Base-by-base conservation (phyloP, 2,329 filamentous ascomycete genomes). In the Beauveria caledonica region DNA sequence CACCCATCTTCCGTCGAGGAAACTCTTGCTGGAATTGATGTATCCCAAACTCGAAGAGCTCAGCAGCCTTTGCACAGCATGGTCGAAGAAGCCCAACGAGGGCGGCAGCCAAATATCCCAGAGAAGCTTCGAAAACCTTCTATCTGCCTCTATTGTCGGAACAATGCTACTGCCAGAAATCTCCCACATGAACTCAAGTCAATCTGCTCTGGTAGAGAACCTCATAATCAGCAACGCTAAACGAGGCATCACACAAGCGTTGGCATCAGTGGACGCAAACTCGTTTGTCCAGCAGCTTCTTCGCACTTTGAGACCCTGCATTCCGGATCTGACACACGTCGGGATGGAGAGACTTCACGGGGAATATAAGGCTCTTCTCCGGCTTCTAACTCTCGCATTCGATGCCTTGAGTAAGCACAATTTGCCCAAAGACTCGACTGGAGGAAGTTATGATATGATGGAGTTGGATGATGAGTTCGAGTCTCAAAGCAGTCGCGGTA, bases 381-480 rank as follows among this genome's bases (percentile, higher is more conserved):
- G 66, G 6, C 65, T 84, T 3, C 69, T 82, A 15, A 67, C 71
- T 2, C 75, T 72, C 11, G 61, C 83, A 2, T 78, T 71, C 2
- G 65, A 62, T 23, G 65, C 66, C 36, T 65, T 74, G 50, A 69
- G 66, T 50, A 70, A 74, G 17, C 71, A 69, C 52, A 62, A 68
- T 9, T 58, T 63, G 6, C 71, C 70, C 27, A 73, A 74, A 53
- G 69, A 69, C 0, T 71, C 70, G 1, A 64, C 66, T 9, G 67
- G 76, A 4, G 67, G 76, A 4, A 73, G 77, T 10, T 64, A 74
- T 2, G 84, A 87, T 64, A 68, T 78, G 6, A 87, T 89, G 85
- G 86, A 90, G 60, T 67, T 91, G 5, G 88, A 91, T 66, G 78
- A 82, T 13, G 81, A 82, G 2, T 85, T 87, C 59, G 81, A 84